These are phyloP conservation scores for Metschnikowia borealis DNA, from an alignment of 805 yeast species.

Conservation along the genomic window DNA sequence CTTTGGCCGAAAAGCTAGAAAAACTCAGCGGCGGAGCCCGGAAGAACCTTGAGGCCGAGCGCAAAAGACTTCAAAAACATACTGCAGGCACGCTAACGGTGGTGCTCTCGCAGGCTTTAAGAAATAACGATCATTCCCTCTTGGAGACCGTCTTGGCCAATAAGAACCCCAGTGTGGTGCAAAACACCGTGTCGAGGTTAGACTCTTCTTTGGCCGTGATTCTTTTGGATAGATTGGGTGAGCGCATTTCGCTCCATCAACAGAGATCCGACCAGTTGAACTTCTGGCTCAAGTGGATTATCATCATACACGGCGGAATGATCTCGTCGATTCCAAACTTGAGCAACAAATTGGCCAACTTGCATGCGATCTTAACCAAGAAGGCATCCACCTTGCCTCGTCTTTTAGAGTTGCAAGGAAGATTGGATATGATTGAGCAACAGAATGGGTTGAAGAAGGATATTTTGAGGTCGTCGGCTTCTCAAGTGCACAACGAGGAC, in stretches of 20 bases:
- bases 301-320: slow-evolving; percentile 52
- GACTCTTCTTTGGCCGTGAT: slow-evolving; percentile 48
- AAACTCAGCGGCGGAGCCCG: slow-evolving; percentile 25
- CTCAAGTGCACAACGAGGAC: slow-evolving; percentile 23
- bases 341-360: slow-evolving; percentile 37
- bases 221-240: slow-evolving; percentile 50
- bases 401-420: slow-evolving; percentile 49
- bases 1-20: slow-evolving; percentile 54
- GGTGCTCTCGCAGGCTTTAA: slow-evolving; percentile 83
- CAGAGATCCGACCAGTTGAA: slow-evolving; percentile 47
- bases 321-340: slow-evolving; percentile 45
- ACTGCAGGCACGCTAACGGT: slow-evolving; percentile 60
- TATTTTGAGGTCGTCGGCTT: slow-evolving; percentile 25
- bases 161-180: slow-evolving; percentile 47
- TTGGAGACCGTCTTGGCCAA: slow-evolving; percentile 75
- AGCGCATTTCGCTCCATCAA: slow-evolving; percentile 48
- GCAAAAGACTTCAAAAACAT: slow-evolving; percentile 50
- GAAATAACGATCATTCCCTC: slow-evolving; percentile 79
- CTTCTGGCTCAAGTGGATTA: slow-evolving; percentile 54
- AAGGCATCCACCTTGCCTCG: slow-evolving; percentile 48
- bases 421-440: slow-evolving; percentile 45
- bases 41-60: slow-evolving; percentile 25
- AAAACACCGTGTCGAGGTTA: slow-evolving; percentile 46
- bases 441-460: slow-evolving; percentile 41
- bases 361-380: slow-evolving; percentile 45